Conservation (phyloP, 2,329 filamentous ascomycete species). For the Anisogramma anomala region DNA sequence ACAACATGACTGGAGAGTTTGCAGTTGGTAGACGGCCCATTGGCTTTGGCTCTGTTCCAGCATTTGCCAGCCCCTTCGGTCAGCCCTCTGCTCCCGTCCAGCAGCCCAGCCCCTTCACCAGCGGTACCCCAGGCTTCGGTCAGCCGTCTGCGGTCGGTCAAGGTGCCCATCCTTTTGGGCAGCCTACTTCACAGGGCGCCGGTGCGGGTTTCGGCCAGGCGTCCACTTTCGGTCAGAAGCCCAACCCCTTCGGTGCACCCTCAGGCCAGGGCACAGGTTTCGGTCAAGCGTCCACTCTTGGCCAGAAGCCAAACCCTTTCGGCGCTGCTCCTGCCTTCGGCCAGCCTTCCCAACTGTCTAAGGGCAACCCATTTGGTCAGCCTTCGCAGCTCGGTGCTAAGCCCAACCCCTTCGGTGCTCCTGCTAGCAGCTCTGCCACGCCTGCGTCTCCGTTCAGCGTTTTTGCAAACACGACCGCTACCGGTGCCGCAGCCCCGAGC, state of each 20-base stretch:
- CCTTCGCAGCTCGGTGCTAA: constrained; percentile 21
- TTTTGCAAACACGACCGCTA: background rate
- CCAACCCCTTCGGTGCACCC: constrained; percentile 22
- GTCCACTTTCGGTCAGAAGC: constrained; percentile 19
- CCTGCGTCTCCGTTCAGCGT: constrained; percentile 4
- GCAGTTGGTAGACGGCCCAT: constrained; percentile 26
- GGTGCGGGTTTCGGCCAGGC: constrained; percentile 29
- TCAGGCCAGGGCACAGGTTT: constrained; percentile 17
- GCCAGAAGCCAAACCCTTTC: constrained; percentile 25
- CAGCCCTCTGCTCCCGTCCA: constrained; percentile 28
- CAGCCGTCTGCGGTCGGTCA: constrained; percentile 26
- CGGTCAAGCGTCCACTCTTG: constrained; percentile 19
- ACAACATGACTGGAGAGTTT: constrained; percentile 36
- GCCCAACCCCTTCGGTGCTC: constrained; percentile 22
- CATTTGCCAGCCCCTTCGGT: constrained; percentile 24
- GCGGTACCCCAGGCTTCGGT: constrained; percentile 14
- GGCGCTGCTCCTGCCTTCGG: constrained; percentile 24
- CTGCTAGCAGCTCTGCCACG: constrained; percentile 22
- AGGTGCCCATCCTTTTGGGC: constrained; percentile 17
- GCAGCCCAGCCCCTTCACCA: constrained; percentile 30
- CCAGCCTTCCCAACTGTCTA: constrained; percentile 20
- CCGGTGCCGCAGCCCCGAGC: constrained; percentile 22
- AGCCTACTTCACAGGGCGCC: constrained; percentile 16
- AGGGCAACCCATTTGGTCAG: constrained; percentile 28
- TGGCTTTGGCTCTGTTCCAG: constrained; percentile 16